phyloP scores from a whole-genome alignment of 2,329 filamentous ascomycete genomes.

The Alternaria gaisen region DNA sequence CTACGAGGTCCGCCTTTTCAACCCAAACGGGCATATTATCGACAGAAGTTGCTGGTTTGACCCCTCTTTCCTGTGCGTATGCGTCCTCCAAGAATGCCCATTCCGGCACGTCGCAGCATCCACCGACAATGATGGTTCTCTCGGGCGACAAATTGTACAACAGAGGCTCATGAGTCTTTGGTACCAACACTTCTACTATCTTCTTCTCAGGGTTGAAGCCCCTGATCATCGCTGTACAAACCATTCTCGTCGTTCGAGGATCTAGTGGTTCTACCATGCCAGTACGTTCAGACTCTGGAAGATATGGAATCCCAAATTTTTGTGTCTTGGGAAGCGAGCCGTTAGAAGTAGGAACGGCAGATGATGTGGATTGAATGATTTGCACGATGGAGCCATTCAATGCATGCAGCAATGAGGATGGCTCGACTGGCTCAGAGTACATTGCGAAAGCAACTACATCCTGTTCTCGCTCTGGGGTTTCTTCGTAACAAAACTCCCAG shows the following conservation, averaged over 20 bases:
- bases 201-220: conserved; percentile 68
- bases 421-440: conserved; percentile 70
- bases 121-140: conserved; percentile 44
- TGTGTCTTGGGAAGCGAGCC: conserved; percentile 52
- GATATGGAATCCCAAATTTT: conserved; percentile 68
- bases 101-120: conserved; percentile 43
- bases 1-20: conserved; percentile 23
- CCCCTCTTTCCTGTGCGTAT: conserved; percentile 16
- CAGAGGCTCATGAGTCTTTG: conserved; percentile 54
- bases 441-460: conserved; percentile 70
- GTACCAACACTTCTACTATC: conserved; percentile 72
- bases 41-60: background rate
- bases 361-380: conserved; percentile 68
- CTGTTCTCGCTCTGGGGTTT: conserved; percentile 57
- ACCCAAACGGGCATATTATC: conserved; percentile 29
- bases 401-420: conserved; percentile 67
- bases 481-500: conserved; percentile 69
- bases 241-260: conserved; percentile 65
- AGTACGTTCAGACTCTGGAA: conserved; percentile 59
- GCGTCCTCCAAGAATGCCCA: conserved; percentile 49
- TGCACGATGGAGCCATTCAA: conserved; percentile 77
- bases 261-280: conserved; percentile 61
- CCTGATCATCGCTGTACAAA: conserved; percentile 75
- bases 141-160: conserved; percentile 33
- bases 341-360: conserved; percentile 31